Base-by-base conservation (phyloP, 2,329 filamentous ascomycete species). In the Calonectria hawksworthii region DNA sequence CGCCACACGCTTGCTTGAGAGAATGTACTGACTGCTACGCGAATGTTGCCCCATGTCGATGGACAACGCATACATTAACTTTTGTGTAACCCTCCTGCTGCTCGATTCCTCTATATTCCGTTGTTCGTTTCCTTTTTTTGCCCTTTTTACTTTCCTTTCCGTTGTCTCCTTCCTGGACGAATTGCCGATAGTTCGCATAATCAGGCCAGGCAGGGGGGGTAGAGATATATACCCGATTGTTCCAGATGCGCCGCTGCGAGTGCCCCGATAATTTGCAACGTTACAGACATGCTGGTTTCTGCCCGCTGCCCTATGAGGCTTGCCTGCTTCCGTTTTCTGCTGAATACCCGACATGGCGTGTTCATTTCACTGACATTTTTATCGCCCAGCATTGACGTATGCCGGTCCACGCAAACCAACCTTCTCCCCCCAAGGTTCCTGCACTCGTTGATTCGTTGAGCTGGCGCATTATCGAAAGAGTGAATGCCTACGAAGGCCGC, bases 41-140 rank as follows among this genome's bases (percentile, higher is more conserved):
- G 36, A 44, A 56, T n/a, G 41, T n/a, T 47, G 32, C 5, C 30
- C 38, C 67, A 70, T 70, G 61, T 6, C 44, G 18, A 41, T 21
- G 36, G 63, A 69, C 28, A 68, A 54, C 26, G 30, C 44, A 68
- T 72, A 44, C 70, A 63, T 72, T 30, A 32, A 18, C 26, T 32
- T 32, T 23, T 41, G 9, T 47, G 28, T 18, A 14, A 56, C 9
- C n/a, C 9, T 68, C 64, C 44, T n/a, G 41, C 44, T n/a, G 41
- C 18, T 30, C 32, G 18, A 47, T 41, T 8, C 32, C 52, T 14
- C 52, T 14, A 14, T 36, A 21, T 26, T 28, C 18, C 38, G 14
- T 28, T n/a, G 38, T n/a, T 7, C 23, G 30, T n/a, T 78, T 73
- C 59, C 86, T 86, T 83, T 73, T 84, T n/a, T 79, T 87, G n/a